Evolutionary conservation across 495 filamentous ascomycete genomes (phyloP).

Genomic region (Penicillium angulare): DNA sequence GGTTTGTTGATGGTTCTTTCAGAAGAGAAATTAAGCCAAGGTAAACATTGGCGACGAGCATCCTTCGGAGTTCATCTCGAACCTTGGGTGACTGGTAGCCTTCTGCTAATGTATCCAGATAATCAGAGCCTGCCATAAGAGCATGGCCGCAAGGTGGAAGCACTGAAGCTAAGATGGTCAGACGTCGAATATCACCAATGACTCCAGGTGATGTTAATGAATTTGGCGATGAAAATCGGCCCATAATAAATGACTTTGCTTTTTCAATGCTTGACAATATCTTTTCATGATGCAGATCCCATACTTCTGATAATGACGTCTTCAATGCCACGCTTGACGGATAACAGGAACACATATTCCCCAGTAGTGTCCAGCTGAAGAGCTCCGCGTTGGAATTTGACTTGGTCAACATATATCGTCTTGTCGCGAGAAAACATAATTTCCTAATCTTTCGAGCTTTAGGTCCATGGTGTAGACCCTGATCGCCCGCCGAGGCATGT

Average conservation of each 20-base stretch:
- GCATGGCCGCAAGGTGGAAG: constrained; percentile 46
- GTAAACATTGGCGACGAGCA: constrained; percentile 68
- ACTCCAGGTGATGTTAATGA: constrained; percentile 27
- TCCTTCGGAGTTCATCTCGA: constrained; percentile 53
- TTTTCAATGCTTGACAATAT: constrained; percentile 44
- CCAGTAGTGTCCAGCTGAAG: constrained; percentile 39
- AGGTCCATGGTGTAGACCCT: constrained; percentile 39
- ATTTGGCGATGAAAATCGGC: constrained; percentile 47
- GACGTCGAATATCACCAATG: constrained; percentile 33
- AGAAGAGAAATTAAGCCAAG: constrained; percentile 67
- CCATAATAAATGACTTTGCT: constrained; percentile 45
- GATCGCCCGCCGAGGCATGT: constrained; percentile 43
- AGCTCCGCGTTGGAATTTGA: constrained; percentile 22
- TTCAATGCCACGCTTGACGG: constrained; percentile 38
- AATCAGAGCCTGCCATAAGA: constrained; percentile 81
- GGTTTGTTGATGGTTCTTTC: constrained; percentile 61
- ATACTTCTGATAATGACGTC: constrained; percentile 43
- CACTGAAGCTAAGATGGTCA: constrained; percentile 40
- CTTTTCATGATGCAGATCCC: constrained; percentile 33
- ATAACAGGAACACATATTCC: constrained; percentile 39
- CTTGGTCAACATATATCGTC: constrained; percentile 33
- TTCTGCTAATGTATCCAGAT: constrained; percentile 69
- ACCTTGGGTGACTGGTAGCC: constrained; percentile 57
- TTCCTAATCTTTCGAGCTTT: constrained; percentile 57
- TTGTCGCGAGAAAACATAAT: constrained; percentile 60